These are phyloP conservation scores for Penicillium sp. DNA, from an alignment of 2,329 filamentous ascomycete genomes.

Conservation along the genomic window DNA sequence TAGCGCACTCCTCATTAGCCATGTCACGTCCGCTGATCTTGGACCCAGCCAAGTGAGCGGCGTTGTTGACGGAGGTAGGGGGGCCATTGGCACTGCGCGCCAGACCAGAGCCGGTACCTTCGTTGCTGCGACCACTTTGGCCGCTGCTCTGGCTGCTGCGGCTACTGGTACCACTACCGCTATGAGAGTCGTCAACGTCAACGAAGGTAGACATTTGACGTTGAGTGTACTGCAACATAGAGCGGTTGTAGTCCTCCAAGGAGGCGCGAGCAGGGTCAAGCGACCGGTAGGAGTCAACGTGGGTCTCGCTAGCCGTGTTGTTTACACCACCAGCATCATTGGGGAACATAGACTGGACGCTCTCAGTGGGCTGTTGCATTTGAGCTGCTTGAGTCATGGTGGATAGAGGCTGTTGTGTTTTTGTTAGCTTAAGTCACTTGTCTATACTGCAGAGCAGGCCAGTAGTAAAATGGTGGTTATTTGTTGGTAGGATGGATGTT, in stretches of 20 bases:
- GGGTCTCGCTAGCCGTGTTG: slow-evolving; percentile 15
- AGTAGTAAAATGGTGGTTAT: background rate
- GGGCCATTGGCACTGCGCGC: slow-evolving; percentile 19
- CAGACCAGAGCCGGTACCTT: slow-evolving; percentile 19
- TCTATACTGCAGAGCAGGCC: background rate
- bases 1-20: slow-evolving; percentile 5
- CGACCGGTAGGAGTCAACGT: slow-evolving; percentile 20
- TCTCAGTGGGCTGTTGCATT: slow-evolving; percentile 20
- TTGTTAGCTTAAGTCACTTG: slow-evolving; percentile 2
- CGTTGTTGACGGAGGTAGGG: slow-evolving; percentile 19
- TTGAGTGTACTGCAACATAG: slow-evolving; percentile 42
- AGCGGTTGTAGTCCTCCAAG: slow-evolving; percentile 41
- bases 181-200: slow-evolving; percentile 23
- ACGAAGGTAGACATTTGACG: slow-evolving; percentile 38
- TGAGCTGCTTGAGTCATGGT: slow-evolving; percentile 21
- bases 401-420: slow-evolving; percentile 4
- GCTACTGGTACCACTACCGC: slow-evolving; percentile 19
- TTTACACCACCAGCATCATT: slow-evolving; percentile 17
- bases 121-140: slow-evolving; percentile 26
- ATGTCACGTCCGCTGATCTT: slow-evolving; percentile 1
- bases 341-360: slow-evolving; percentile 20
- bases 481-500: background rate
- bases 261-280: slow-evolving; percentile 27
- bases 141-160: slow-evolving; percentile 34
- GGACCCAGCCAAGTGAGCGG: background rate